phyloP scores from a whole-genome alignment of 1,139 yeast genomes.

The Ogataea hybrid region DNA sequence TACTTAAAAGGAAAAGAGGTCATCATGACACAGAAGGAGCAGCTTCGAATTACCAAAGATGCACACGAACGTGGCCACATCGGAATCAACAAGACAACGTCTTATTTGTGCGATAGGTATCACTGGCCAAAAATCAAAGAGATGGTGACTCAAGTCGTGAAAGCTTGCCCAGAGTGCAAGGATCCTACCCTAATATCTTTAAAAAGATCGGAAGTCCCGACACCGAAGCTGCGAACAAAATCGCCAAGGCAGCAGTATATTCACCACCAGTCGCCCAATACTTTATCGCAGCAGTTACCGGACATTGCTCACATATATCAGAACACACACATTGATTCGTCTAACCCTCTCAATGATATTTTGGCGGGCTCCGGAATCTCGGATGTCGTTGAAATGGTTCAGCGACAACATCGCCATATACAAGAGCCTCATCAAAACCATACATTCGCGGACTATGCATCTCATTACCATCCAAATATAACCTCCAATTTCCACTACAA shows the following conservation, averaged over 20 bases:
- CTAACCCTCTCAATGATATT: conserved; percentile 14
- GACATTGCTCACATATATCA: conserved; percentile 15
- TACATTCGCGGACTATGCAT: conserved; percentile 8
- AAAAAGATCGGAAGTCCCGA: conserved; percentile 19
- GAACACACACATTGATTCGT: conserved; percentile 7
- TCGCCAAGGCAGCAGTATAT: conserved; percentile 2
- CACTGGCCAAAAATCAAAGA: conserved; percentile 93
- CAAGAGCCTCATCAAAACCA: conserved; percentile 3
- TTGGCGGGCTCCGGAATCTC: conserved; percentile 47
- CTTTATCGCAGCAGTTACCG: conserved; percentile 9
- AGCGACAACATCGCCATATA: conserved; percentile 30
- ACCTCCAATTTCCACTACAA: conserved; percentile 9
- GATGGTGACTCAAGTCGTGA: conserved; percentile 78
- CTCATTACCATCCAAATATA: conserved; percentile 7
- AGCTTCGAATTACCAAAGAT: conserved; percentile 68
- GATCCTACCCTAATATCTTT: conserved; percentile 33
- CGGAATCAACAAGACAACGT: conserved; percentile 89
- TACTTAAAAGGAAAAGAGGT: conserved; percentile 82
- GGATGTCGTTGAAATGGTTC: conserved; percentile 69
- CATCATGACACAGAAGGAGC: conserved; percentile 69
- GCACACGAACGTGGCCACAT: conserved; percentile 50
- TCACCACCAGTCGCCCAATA: conserved; percentile 1
- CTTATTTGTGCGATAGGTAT: conserved; percentile 71
- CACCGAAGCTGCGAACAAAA: conserved; percentile 9
- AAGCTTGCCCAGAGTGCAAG: conserved; percentile 74